Evolutionary conservation across 2,329 filamentous ascomycete genomes (phyloP), one percentile per base, ranked within the genome.

Genomic region (Emericellopsis atlantica): DNA sequence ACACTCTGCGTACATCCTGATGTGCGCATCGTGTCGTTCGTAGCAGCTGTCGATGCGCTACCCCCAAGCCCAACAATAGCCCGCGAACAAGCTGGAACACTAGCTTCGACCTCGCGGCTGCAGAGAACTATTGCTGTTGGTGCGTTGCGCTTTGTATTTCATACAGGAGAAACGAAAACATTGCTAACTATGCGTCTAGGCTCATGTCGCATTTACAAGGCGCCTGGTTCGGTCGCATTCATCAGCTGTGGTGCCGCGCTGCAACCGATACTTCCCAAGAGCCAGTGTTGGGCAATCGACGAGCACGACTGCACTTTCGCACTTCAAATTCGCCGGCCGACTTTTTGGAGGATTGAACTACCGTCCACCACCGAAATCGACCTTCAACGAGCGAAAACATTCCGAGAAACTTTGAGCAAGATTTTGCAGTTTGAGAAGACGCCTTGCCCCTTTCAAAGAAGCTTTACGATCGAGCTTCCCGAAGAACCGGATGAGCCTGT

Each of bases 201-300:
- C 2, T 74, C 79, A 1, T 72, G 95, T 45, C 76, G 81, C 47
- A 86, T 95, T 47, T 94, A 95, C 57, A 81, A 84, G 51, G 83
- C 92, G 29, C 84, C 84, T 7, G 84, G 86, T 16, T 86, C 86
- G 9, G 85, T 92, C 14, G 84, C 86, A 11, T 95, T 95, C 53
- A 70, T 95, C 9, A 90, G 84, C 59, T 94, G 87, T 47, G 85
- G 85, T 44, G 79, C 77, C 42, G 81, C 89, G 14, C 71, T 95
- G 15, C 85, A 92, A 52, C 84, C 89, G 10, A 92, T 95, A 46
- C 65, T 95, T 40, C 86, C 85, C 21, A 86, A 86, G 57, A 93
- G 87, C 44, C 88, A 95, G 60, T 93, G 84, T 55, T 95, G 89
- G 89, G 93, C 84, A 57, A 83, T 95, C 26, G 85, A 93, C 57